Conservation (phyloP, 2,329 filamentous ascomycete species). For the Nothophaeocryptopus gaeumannii region DNA sequence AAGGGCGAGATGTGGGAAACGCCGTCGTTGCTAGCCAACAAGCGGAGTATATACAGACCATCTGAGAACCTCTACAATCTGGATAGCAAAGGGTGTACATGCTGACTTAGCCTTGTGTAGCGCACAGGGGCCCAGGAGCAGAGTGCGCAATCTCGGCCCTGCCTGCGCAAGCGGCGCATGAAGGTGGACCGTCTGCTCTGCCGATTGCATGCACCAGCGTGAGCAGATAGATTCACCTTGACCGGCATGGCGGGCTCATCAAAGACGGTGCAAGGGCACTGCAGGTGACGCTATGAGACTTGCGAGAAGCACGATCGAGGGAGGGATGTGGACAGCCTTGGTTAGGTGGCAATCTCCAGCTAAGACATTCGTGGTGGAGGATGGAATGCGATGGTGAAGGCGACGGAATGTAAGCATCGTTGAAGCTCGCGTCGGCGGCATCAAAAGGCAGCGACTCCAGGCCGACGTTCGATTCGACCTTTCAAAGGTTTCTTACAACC, state of each 20-base stretch:
- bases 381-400: conserved; percentile 27
- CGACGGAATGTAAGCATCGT: conserved; percentile 31
- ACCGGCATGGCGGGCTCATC: conserved; percentile 24
- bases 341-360: conserved; percentile 29
- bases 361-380: conserved; percentile 23
- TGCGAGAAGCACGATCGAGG: conserved; percentile 20
- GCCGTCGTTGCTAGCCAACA: conserved; percentile 26
- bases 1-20: conserved; percentile 10
- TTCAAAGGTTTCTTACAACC: conserved; percentile 4
- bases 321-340: conserved; percentile 29
- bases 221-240: conserved; percentile 18
- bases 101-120: conserved; percentile 35
- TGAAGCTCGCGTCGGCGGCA: conserved; percentile 13
- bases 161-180: conserved; percentile 25
- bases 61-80: conserved; percentile 8
- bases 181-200: conserved; percentile 28
- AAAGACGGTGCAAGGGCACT: conserved; percentile 32
- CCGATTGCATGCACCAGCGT: conserved; percentile 29
- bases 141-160: conserved; percentile 33
- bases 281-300: conserved; percentile 25
- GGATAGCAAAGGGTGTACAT: conserved; percentile 25
- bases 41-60: conserved; percentile 27
- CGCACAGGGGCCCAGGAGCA: conserved; percentile 27
- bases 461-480: conserved; percentile 12
- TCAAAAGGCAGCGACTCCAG: conserved; percentile 11